Evolutionary conservation across 257 asterid species (phyloP), one percentile per base, ranked within the genome.

Genomic region (Hygrophila difformis): DNA sequence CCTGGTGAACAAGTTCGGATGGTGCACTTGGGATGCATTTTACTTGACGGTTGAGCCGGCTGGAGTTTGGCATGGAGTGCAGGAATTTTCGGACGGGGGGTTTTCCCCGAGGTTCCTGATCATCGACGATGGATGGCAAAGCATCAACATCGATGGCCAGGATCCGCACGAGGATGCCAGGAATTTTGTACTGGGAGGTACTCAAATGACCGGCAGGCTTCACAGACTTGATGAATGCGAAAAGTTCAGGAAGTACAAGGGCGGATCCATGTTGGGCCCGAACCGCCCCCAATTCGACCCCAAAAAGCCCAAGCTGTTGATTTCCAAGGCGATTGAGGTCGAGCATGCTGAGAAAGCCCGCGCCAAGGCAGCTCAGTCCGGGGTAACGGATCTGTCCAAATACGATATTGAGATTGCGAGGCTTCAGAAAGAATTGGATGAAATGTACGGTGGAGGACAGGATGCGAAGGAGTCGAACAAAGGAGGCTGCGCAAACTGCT

Each of bases 61-160:
- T 7, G 85, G 85, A 0, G 43, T 73, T 7, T 77, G 76, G 78
- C 60, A 67, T 15, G 85, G 78, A 0, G 74, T 77, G 3, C 62
- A 70, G 44, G 86, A 77, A 26, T 70, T 83, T 8, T 60, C 76
- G 0, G 74, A 59, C 1, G 87, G 92, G 0, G 84, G 87, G 2
- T 12, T 80, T 6, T 51, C 81, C 9, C 84, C 81, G 2, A 55
- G 87, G 45, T 83, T 83, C 47, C 35, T 83, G 50, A 74, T 83
- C 56, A 79, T 79, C 41, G 94, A 79, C 8, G 92, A 79, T 38
- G 94, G 94, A 0, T 82, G 94, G 94, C 94, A 82, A 51, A 73
- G 84, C 40, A 67, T 82, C 57, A 75, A 65, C 51, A 7, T 64
- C 18, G 91, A 76, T 5, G 79, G 57, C 0, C 65, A 69, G 35